Evolutionary conservation across 768 basidiomycete species (phyloP).

Genomic region (Auricularia cornea): DNA sequence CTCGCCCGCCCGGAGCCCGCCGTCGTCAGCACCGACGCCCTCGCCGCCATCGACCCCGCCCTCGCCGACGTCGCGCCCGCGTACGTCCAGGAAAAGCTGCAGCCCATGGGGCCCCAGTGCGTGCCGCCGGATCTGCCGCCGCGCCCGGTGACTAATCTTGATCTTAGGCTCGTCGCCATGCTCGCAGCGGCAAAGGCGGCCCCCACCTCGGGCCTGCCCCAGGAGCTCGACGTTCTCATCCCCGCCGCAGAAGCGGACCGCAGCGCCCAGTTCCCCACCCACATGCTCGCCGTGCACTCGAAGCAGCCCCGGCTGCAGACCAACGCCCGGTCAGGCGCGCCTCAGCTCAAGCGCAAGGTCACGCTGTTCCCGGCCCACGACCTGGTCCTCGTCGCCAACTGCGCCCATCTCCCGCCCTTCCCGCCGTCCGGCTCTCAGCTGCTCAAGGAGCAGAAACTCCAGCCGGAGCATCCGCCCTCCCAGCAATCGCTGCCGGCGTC

Average conservation of each 20-base stretch:
- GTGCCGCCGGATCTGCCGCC: constrained; percentile 12
- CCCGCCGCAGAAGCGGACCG: constrained; percentile 17
- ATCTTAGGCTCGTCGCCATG: constrained; percentile 1
- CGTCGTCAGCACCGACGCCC: constrained; percentile 47
- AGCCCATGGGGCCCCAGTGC: constrained; percentile 38
- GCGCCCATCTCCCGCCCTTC: constrained; percentile 46
- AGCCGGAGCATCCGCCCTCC: no score
- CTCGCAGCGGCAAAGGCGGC: background rate
- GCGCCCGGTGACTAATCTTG: constrained; percentile 10
- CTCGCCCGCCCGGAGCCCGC: constrained; percentile 54
- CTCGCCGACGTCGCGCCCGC: constrained; percentile 48
- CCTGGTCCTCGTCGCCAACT: constrained; percentile 52
- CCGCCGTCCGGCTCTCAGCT: constrained; percentile 19
- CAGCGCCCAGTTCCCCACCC: constrained; percentile 35
- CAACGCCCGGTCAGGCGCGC: constrained; percentile 1
- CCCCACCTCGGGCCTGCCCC: constrained; percentile 24
- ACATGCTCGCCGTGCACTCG: constrained; percentile 48
- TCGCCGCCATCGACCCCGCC: constrained; percentile 46
- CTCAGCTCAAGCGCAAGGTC: constrained; percentile 29
- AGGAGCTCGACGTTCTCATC: constrained; percentile 35
- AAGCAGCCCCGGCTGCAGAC: constrained; percentile 27
- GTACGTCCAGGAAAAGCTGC: constrained; percentile 50
- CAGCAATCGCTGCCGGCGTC: background rate
- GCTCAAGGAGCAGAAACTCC: background rate
- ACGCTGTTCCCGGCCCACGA: constrained; percentile 55